phyloP scores from a whole-genome alignment of 1,284 basidiomycete species.

The Testicularia cyperi region DNA sequence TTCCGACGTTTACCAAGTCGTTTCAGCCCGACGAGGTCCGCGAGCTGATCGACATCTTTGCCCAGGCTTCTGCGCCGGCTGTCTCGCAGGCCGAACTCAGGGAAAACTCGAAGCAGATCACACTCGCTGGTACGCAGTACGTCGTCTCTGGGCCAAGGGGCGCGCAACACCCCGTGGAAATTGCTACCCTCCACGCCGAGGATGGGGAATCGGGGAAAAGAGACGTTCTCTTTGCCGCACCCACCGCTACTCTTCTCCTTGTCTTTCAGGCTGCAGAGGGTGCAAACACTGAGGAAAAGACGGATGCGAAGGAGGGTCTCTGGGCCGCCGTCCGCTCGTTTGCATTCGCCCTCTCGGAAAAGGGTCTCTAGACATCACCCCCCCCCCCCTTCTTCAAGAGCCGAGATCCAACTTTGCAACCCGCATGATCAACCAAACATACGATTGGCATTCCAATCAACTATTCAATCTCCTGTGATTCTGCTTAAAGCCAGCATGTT shows the following conservation, averaged over 20 bases:
- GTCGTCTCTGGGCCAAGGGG: constrained; percentile 22
- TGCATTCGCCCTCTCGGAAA: constrained; percentile 21
- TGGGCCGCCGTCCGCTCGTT: constrained; percentile 25
- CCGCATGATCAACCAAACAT: no score
- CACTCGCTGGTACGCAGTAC: constrained; percentile 10
- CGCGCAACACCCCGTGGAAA: constrained; percentile 23
- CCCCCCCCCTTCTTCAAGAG: no score
- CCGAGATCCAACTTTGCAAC: no score
- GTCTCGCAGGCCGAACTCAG: constrained; percentile 11
- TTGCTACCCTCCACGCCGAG: constrained; percentile 21
- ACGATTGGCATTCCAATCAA: no score
- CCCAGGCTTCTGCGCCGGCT: constrained; percentile 15
- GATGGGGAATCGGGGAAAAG: neutral
- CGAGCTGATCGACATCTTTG: constrained; percentile 24
- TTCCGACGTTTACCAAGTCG: constrained; percentile 16
- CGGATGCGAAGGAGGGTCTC: constrained; percentile 23
- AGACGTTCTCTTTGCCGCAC: constrained; percentile 22
- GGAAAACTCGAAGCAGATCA: constrained; percentile 2
- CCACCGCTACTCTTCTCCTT: constrained; percentile 23
- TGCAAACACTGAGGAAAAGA: constrained; percentile 16
- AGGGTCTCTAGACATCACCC: constrained; percentile 23
- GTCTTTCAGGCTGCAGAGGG: constrained; percentile 21
- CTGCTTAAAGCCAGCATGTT: no score
- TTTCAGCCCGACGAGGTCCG: constrained; percentile 8
- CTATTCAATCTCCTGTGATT: no score